Percentiles rank a stretch among this genome's conserved stretches.
Evolutionary conservation across 352 stramenopile genomes (phyloP).

Genomic region (Phytophthora pseudosyringae): DNA sequence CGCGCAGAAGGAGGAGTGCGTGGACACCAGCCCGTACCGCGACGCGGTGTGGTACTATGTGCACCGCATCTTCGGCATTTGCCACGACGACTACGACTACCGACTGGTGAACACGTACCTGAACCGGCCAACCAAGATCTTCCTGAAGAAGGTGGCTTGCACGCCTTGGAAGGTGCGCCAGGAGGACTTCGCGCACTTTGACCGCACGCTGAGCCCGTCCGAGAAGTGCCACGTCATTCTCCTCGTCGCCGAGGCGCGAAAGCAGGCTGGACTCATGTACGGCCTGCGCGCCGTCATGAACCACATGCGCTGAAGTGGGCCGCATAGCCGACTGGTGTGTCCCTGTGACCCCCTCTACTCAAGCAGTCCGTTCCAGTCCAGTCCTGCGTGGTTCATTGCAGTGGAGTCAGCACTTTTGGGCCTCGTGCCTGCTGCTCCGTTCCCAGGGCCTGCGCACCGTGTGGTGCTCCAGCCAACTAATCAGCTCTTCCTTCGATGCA

Average conservation of each 20-base stretch:
- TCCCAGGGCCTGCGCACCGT: constrained; percentile 17
- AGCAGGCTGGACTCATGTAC: constrained; percentile 90
- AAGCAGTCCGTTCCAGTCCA: constrained; percentile 38
- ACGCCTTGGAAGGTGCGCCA: constrained; percentile 84
- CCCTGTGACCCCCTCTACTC: constrained; percentile 19
- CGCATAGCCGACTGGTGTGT: constrained; percentile 16
- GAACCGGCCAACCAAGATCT: constrained; percentile 87
- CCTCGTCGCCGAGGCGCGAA: constrained; percentile 82
- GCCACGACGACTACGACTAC: constrained; percentile 91
- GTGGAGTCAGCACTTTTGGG: constrained; percentile 8
- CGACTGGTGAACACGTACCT: constrained; percentile 82
- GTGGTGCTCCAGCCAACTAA: constrained; percentile 24
- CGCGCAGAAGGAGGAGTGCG: constrained; percentile 52
- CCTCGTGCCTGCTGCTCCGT: constrained; percentile 16
- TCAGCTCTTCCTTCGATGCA: constrained; percentile 42
- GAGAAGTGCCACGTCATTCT: constrained; percentile 90
- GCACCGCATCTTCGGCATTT: constrained; percentile 89
- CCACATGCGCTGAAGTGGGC: constrained; percentile 74
- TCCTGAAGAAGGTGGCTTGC: constrained; percentile 88
- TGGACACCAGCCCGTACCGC: constrained; percentile 86
- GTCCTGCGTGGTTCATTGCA: constrained; percentile 6
- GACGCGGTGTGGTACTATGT: constrained; percentile 90
- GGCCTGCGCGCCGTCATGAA: constrained; percentile 87
- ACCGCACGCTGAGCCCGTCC: constrained; percentile 73
- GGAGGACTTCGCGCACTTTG: constrained; percentile 88